Percentiles rank a stretch among this genome's conserved stretches.
These are phyloP conservation scores for Iberis pinnata DNA, from an alignment of 345 rosid genomes.

Conservation along the genomic window DNA sequence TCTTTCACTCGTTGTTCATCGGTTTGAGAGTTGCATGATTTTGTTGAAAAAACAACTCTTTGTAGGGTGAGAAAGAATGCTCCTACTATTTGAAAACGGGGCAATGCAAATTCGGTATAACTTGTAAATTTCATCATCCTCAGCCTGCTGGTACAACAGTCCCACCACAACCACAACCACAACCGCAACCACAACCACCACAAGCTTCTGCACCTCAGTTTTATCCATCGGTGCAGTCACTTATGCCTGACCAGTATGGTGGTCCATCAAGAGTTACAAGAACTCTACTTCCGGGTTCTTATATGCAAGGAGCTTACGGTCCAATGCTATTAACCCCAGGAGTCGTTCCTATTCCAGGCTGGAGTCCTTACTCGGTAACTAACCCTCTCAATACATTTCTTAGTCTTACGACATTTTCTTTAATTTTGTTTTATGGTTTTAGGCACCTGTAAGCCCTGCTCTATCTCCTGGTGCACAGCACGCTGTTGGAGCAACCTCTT, in stretches of 20 bases:
- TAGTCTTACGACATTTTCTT: neutral
- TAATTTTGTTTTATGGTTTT: constrained; percentile 4
- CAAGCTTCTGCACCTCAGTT: constrained; percentile 57
- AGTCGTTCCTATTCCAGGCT: constrained; percentile 64
- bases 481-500: constrained; percentile 62
- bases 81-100: constrained; percentile 88
- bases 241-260: constrained; percentile 63
- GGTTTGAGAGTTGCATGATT: neutral
- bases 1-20: neutral
- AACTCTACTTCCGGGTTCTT: constrained; percentile 63
- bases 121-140: constrained; percentile 96
- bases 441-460: constrained; percentile 82
- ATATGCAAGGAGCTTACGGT: constrained; percentile 77
- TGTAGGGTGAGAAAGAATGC: constrained; percentile 89
- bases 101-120: constrained; percentile 86
- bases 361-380: constrained; percentile 84
- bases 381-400: constrained; percentile 12
- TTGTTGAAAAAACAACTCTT: constrained; percentile 13
- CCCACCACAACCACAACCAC: constrained; percentile 37
- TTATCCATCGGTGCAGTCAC: constrained; percentile 77
- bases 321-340: constrained; percentile 67
- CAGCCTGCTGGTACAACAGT: constrained; percentile 55
- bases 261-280: constrained; percentile 61
- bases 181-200: constrained; percentile 41
- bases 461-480: constrained; percentile 73